phyloP scores from a whole-genome alignment of 2,329 filamentous ascomycete genomes.

The Fusarium paranaense region DNA sequence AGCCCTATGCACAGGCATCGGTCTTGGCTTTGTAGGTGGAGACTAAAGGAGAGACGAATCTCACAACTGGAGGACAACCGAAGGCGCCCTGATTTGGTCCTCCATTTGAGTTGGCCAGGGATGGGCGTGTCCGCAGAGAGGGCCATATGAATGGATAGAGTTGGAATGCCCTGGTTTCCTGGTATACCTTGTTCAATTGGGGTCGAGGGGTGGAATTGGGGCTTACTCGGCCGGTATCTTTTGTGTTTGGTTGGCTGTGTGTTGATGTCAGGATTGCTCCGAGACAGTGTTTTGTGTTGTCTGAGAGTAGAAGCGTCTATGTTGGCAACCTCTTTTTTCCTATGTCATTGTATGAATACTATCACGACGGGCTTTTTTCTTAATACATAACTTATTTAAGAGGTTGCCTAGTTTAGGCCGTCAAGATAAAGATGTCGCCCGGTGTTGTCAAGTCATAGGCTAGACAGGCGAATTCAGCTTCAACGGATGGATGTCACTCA shows the following conservation, averaged over 20 bases:
- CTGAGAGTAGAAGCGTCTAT: not conserved
- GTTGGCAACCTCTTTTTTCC: conserved; percentile 5
- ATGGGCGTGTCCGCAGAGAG: conserved; percentile 7
- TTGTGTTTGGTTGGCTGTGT: conserved; percentile 4
- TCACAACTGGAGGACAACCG: conserved; percentile 11
- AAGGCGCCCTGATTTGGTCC: not conserved
- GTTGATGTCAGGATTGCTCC: conserved; percentile 2
- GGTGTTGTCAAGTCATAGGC: not conserved
- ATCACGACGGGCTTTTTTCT: not conserved
- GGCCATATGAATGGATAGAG: conserved; percentile 25
- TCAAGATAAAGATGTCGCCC: not conserved
- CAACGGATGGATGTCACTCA: not conserved
- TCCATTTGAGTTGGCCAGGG: conserved; percentile 20
- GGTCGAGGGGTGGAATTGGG: conserved; percentile 20
- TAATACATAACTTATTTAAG: not conserved
- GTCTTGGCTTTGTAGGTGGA: conserved; percentile 63
- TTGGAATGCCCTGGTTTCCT: conserved; percentile 28
- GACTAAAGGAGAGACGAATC: conserved; percentile 44
- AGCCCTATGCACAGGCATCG: conserved; percentile 68
- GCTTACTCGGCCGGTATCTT: not conserved
- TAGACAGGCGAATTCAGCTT: not conserved
- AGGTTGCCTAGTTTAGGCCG: not conserved
- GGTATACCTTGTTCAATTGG: conserved; percentile 15
- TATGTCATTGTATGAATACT: conserved; percentile 24
- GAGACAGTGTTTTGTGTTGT: not conserved